phyloP scores from a whole-genome alignment of 371 early-diverging fungal genomes.

The Lichtheimia ramosa region DNA sequence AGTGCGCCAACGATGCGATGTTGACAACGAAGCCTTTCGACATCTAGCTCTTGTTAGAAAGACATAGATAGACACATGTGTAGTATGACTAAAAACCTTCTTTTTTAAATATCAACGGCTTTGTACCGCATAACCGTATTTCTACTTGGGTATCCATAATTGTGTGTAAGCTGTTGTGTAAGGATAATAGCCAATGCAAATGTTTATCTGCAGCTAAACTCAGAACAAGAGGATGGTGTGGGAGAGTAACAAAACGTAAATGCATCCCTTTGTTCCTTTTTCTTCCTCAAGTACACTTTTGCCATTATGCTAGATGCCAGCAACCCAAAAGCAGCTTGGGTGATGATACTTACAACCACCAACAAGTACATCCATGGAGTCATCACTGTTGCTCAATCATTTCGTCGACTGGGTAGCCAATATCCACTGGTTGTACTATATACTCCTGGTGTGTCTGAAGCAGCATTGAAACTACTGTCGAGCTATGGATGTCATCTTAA shows the following conservation, averaged over 20 bases:
- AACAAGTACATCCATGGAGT: conserved; percentile 19
- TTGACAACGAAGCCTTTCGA: conserved; percentile 39
- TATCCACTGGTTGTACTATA: conserved; percentile 66
- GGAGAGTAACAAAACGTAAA: no score
- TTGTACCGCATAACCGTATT: conserved; percentile 8
- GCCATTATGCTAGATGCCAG: not conserved
- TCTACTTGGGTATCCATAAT: not conserved
- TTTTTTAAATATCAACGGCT: conserved; percentile 15
- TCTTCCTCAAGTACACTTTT: not conserved
- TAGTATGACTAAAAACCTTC: conserved; percentile 14
- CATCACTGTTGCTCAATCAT: conserved; percentile 38
- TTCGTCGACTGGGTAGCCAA: conserved; percentile 55
- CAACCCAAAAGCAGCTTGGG: conserved; percentile 15
- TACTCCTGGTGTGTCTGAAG: conserved; percentile 38
- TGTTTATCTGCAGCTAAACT: not conserved
- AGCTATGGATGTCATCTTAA: conserved; percentile 57
- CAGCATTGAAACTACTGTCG: not conserved
- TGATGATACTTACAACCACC: conserved; percentile 12
- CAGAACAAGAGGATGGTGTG: no score
- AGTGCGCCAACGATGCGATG: conserved; percentile 57
- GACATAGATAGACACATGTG: not conserved
- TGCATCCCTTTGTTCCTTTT: not conserved
- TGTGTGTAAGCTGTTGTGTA: not conserved
- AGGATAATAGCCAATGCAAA: not conserved
- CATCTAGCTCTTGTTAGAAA: conserved; percentile 23